These are phyloP conservation scores for Pythium periplocum DNA, from an alignment of 352 stramenopile species.

Conservation along the genomic window DNA sequence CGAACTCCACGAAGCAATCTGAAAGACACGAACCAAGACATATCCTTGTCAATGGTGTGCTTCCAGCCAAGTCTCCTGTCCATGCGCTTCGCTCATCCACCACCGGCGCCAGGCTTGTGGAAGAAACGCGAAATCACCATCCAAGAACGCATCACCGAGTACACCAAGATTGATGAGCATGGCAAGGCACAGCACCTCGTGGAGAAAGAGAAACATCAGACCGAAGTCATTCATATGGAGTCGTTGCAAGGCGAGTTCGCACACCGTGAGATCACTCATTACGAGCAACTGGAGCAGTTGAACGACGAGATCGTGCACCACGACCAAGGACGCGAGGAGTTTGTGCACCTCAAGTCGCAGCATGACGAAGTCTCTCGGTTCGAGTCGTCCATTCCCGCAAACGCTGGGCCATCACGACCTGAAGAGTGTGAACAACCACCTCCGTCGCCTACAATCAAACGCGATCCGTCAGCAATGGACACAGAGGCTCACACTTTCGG, in stretches of 20 bases:
- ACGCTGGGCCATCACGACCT: conserved; percentile 14
- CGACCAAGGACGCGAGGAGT: conserved; percentile 73
- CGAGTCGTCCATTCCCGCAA: conserved; percentile 57
- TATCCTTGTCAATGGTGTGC: conserved; percentile 20
- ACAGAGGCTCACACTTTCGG: background rate
- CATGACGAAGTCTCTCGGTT: conserved; percentile 84
- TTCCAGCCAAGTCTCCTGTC: conserved; percentile 42
- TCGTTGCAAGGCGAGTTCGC: conserved; percentile 71
- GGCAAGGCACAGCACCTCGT: conserved; percentile 68
- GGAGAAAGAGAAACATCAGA: conserved; percentile 82
- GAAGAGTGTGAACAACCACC: conserved; percentile 74
- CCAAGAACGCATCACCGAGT: conserved; percentile 82
- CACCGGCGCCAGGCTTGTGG: conserved; percentile 65
- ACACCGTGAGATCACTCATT: conserved; percentile 83
- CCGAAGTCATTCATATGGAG: conserved; percentile 84
- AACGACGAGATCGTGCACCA: conserved; percentile 83
- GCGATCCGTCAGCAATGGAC: conserved; percentile 40
- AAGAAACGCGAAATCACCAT: conserved; percentile 87
- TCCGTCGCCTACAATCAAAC: conserved; percentile 73
- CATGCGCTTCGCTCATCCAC: conserved; percentile 29
- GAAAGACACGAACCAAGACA: conserved; percentile 4
- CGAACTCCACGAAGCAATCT: background rate
- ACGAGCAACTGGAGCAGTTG: conserved; percentile 75
- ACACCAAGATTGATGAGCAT: conserved; percentile 86
- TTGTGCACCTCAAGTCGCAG: conserved; percentile 77